Evolutionary conservation across 2,329 filamentous ascomycete species (phyloP), one percentile per base, ranked within the genome.

Genomic region (Cladosporium sp.): DNA sequence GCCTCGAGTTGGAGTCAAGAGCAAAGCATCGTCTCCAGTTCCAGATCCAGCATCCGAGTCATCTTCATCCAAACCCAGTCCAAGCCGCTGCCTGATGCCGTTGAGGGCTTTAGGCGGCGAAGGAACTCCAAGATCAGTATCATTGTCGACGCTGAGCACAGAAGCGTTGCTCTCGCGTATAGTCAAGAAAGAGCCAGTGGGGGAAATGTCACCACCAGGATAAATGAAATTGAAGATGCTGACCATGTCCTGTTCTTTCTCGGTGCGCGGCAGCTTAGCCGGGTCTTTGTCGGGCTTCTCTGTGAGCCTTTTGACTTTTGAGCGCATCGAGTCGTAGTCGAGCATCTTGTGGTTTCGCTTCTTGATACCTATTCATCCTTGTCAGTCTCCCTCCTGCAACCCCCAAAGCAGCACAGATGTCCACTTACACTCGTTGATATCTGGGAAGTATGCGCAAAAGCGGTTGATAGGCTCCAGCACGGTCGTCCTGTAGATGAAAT

Each of bases 281-380:
- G 93, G 92, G 77, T 99, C 95, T 84, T 99, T 99, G 84, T 99
- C 95, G 57, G 95, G 95, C 84, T 99, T 98, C 80, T 99, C 96
- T 63, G 92, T 92, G 47, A 99, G 88, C 79, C 93, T 94, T 86
- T 97, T 97, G 75, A 99, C 95, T 79, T 95, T 96, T 71, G 93
- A 92, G 69, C 95, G 92, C 80, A 98, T 89, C 21, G 93, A 88
- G 78, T 99, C 95, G 83, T 99, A 99, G 81, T 99, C 96, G 72
- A 98, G 91, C 66, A 98, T 90, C 81, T 99, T 99, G 86, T 99
- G 92, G 75, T 96, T 91, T 75, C 96, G 92, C 83, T 99, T 99
- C 83, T 98, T 99, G 81, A 99, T 97, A 80, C 88, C 88, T 90
- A 71, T 10, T 2, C 30, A 26, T 0, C 7, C 3, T 2, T 26